Conservation (phyloP, 1,284 basidiomycete genomes). For the Naganishia liquefaciens region DNA sequence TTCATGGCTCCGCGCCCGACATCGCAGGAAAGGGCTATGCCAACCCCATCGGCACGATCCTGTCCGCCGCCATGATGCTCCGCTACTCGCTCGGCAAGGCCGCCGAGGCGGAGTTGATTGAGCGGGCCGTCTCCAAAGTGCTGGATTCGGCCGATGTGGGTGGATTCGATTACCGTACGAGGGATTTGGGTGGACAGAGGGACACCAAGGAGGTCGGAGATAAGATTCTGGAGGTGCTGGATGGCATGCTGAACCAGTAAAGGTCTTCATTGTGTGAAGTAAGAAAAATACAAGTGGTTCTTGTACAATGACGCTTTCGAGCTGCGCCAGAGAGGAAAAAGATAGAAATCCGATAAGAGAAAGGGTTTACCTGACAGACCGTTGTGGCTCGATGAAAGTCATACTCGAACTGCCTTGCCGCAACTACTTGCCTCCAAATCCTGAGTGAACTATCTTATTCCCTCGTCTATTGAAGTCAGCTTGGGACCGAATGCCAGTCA, state of each 20-base stretch:
- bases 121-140: slow-evolving; percentile 82
- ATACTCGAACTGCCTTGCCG: too few relatives aligned
- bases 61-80: slow-evolving; percentile 91
- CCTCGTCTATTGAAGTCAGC: too few relatives aligned
- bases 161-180: slow-evolving; percentile 78
- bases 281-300: slow-evolving; percentile 1
- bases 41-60: slow-evolving; percentile 95
- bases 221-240: slow-evolving; percentile 71
- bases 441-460: too few relatives aligned
- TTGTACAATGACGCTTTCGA: neutral
- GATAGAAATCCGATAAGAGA: too few relatives aligned
- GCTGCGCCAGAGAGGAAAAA: too few relatives aligned
- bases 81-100: slow-evolving; percentile 91
- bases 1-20: slow-evolving; percentile 89
- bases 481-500: too few relatives aligned
- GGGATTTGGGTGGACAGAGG: slow-evolving; percentile 80
- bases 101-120: slow-evolving; percentile 78
- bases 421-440: too few relatives aligned
- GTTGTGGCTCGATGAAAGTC: too few relatives aligned
- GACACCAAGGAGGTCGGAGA: slow-evolving; percentile 80
- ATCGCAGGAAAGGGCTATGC: slow-evolving; percentile 94
- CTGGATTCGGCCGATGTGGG: slow-evolving; percentile 73
- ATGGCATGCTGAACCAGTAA: slow-evolving; percentile 53
- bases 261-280: neutral
- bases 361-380: too few relatives aligned